Base-by-base conservation (phyloP, 2,329 filamentous ascomycete genomes). In the Metarhizium robertsii region DNA sequence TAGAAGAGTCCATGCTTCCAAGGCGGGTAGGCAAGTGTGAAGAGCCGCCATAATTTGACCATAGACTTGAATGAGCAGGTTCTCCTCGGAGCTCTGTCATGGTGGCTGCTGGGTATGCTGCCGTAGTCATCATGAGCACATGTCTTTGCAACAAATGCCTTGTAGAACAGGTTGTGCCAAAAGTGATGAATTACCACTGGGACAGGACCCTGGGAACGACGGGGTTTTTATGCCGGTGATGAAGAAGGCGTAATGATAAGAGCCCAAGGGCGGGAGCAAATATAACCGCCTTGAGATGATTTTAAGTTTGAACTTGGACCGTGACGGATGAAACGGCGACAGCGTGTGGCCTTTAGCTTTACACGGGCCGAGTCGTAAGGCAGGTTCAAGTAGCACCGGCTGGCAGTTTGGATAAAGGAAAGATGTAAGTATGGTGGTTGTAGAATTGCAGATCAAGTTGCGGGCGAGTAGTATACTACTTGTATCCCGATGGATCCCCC, bases 61-160 rank as follows among this genome's bases (percentile, higher is more conserved):
- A 84, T 63, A 84, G 70, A 68, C 74, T 76, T 64, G 76, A 73
- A 69, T 82, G 80, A 67, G 76, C 70, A 65, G 79, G 72, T 70
- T 84, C 80, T 67, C 74, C 72, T 76, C 82, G 82, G 73, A 84
- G 69, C 68, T 83, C 80, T 78, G 80, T 79, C 80, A 84, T 83
- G 68, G 75, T 80, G 67, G 78, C 76, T 73, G 57, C 36, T 46
- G 79, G 77, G 70, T 83, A 81, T 62, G 79, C 79, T 69, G 79
- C 72, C 66, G 78, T 78, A 73, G 79, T 79, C 75, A 80, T 81
- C 79, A 83, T 83, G 77, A 71, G 77, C 74, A 67, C 78, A 79
- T 80, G 66, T 62, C 61, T 60, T 57, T 59, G 62, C 60, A 62
- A 61, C 57, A 13, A 14, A 11, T 47, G 20, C 3, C 16, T 32